Evolutionary conservation across 1,284 basidiomycete genomes (phyloP), one percentile per base, ranked within the genome.

Genomic region (Pyrrhoderma noxium): DNA sequence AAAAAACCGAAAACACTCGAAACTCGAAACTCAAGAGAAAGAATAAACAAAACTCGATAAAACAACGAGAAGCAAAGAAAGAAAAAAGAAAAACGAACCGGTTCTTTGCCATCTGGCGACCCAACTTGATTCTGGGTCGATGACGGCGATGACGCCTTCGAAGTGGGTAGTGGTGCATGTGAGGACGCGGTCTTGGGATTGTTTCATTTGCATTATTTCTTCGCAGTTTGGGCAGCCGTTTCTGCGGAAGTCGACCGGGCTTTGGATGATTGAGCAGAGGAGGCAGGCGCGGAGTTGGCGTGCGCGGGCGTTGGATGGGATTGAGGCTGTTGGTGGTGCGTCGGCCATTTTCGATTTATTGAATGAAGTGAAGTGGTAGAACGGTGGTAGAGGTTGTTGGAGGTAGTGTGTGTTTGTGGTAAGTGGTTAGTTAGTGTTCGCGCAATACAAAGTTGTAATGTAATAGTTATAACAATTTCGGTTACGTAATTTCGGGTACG

Each of bases 191-290:
- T 97, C 94, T 13, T 80, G 74, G 55, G 82, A 87, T 21, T 85
- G 85, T 68, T 91, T 91, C 84, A 98, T 89, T 93, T 97, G 61
- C 66, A 98, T 80, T 59, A 95, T 77, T 61, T 95, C 89, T 62
- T 99, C 95, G 67, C 95, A 99, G 65, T 99, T 99, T 36, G 95
- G 95, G 65, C 95, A 99, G 2, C 95, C 95, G 41, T 75, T 72
- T 57, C 80, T 81, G 49, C 85, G 73, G 65, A 98, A 99, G 60
- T 98, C 95, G 51, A 75, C 73, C 0, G 90, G 82, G 0, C 82
- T 75, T 64, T 93, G 93, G 38, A 96, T 81, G 57, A 94, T 82
- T 8, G 91, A 96, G 67, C 94, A 98, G 27, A 95, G 77, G 4
- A 97, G 75, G 62, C 94, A 98, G 23, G 94, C 93, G 56, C 94